phyloP scores from a whole-genome alignment of 768 basidiomycete genomes.

The Macrolepiota dolichaula region DNA sequence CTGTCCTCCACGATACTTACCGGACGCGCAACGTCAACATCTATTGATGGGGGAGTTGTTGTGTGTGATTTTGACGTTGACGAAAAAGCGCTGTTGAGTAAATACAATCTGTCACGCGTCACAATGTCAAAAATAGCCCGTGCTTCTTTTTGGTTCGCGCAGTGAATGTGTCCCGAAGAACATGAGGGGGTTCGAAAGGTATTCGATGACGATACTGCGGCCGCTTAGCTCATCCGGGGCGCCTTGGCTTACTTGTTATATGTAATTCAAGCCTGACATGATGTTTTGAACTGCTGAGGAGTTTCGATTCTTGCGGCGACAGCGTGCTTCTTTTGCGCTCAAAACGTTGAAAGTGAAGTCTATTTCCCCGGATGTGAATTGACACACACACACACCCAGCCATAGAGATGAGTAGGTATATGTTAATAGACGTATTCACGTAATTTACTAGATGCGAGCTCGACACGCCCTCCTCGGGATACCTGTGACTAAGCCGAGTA shows the following conservation, averaged over 20 bases:
- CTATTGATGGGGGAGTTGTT: constrained; percentile 3
- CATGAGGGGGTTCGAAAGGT: constrained; percentile 8
- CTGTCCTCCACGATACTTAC: constrained; percentile 3
- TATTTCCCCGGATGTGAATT: constrained; percentile 1
- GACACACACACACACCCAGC: too few relatives aligned
- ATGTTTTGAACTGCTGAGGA: not conserved
- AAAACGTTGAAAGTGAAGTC: not conserved
- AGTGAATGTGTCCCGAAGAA: constrained; percentile 2
- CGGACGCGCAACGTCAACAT: constrained; percentile 13
- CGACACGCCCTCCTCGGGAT: not conserved
- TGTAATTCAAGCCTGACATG: not conserved
- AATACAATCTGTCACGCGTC: not conserved
- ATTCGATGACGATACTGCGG: constrained; percentile 8
- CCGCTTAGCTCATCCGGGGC: not conserved
- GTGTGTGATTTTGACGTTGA: constrained; percentile 12
- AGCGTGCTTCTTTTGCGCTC: constrained; percentile 1
- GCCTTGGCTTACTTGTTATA: not conserved
- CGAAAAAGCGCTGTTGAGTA: not conserved
- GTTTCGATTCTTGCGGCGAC: constrained; percentile 4
- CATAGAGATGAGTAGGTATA: not conserved
- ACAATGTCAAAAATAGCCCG: constrained; percentile 10
- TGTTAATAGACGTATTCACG: not conserved
- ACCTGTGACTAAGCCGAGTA: not conserved
- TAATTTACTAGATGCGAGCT: not conserved
- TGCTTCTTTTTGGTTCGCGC: constrained; percentile 5